Evolutionary conservation across 805 yeast genomes (phyloP).

Genomic region (Monosporozyma siamensis): DNA sequence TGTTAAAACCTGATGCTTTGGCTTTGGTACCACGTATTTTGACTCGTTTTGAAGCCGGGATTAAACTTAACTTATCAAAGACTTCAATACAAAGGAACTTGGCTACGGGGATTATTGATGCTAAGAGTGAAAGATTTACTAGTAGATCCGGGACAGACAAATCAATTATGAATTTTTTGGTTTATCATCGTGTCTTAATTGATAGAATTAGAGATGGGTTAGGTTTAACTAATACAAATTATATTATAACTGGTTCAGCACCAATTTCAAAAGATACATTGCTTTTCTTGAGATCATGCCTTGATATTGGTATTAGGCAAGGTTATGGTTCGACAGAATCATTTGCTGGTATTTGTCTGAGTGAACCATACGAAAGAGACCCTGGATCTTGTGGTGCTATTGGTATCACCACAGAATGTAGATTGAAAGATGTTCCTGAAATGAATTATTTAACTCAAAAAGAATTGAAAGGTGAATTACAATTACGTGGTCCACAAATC

Average conservation of each 20-base stretch:
- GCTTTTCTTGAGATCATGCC: conserved; percentile 50
- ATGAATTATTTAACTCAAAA: conserved; percentile 42
- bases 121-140: conserved; percentile 16
- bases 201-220: conserved; percentile 37
- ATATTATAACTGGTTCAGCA: conserved; percentile 52
- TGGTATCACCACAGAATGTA: conserved; percentile 45
- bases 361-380: conserved; percentile 38
- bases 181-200: conserved; percentile 30
- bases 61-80: conserved; percentile 35
- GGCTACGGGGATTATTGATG: conserved; percentile 20
- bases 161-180: conserved; percentile 30
- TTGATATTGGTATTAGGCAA: conserved; percentile 47
- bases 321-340: conserved; percentile 75
- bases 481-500: conserved; percentile 56
- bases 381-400: conserved; percentile 56
- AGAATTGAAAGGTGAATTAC: conserved; percentile 49
- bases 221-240: conserved; percentile 39
- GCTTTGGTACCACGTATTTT: conserved; percentile 57
- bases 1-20: conserved; percentile 43
- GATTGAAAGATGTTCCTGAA: conserved; percentile 54
- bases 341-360: conserved; percentile 48
- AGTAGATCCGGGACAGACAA: conserved; percentile 32
- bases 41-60: conserved; percentile 51
- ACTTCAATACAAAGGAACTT: conserved; percentile 17
- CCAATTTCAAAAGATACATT: conserved; percentile 59